Conservation (phyloP, 306 rosid genomes). For the Pyrus betulifolia region DNA sequence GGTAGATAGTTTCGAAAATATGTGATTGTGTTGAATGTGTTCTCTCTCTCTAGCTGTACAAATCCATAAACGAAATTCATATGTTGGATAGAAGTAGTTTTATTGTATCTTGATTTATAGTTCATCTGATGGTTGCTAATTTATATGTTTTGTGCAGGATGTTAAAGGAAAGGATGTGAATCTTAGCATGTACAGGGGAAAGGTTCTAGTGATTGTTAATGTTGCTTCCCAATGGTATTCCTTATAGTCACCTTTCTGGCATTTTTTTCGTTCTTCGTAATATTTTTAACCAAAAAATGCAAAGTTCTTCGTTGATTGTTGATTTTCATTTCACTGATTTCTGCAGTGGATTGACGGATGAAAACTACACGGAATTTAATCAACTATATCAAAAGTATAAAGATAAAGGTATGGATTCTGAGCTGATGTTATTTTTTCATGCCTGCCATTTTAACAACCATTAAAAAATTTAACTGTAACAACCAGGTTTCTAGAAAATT, state of each 20-base stretch:
- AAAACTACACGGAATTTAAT: constrained; percentile 77
- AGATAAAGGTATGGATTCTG: constrained; percentile 46
- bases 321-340: constrained; percentile 13
- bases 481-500: background rate
- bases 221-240: constrained; percentile 91
- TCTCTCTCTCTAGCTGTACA: background rate
- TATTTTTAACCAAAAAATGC: too few species aligned
- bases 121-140: background rate
- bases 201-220: constrained; percentile 61
- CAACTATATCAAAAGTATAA: constrained; percentile 59
- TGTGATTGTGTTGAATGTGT: background rate
- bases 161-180: constrained; percentile 53
- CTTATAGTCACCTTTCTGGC: background rate
- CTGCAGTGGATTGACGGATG: constrained; percentile 72
- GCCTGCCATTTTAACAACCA: background rate
- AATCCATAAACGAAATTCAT: too few species aligned
- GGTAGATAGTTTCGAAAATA: background rate
- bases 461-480: background rate
- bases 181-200: constrained; percentile 55
- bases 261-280: background rate
- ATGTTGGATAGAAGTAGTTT: background rate
- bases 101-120: background rate
- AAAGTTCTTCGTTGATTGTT: background rate
- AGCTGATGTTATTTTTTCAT: background rate
- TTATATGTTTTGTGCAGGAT: constrained; percentile 36